These are phyloP conservation scores for Aspergillus asperescens DNA, from an alignment of 495 filamentous ascomycete species.

Conservation along the genomic window DNA sequence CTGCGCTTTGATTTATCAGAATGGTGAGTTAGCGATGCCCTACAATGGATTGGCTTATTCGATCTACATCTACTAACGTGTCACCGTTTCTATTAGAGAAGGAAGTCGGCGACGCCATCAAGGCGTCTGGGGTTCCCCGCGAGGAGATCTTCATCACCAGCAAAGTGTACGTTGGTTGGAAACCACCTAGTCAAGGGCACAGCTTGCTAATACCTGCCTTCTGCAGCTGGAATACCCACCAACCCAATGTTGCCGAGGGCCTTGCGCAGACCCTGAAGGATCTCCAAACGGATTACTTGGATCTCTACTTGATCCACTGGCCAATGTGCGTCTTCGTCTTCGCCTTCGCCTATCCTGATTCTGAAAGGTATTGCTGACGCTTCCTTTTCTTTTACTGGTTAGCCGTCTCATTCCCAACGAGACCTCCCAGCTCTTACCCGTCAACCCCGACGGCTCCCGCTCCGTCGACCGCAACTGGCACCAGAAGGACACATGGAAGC, in stretches of 20 bases:
- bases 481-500: slow-evolving; percentile 3
- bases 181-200: too few relatives aligned
- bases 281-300: neutral
- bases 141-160: slow-evolving; percentile 52
- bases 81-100: slow-evolving; percentile 43
- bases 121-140: slow-evolving; percentile 48
- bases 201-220: too few relatives aligned
- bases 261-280: neutral
- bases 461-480: slow-evolving; percentile 5
- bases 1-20: slow-evolving; percentile 31
- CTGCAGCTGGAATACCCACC: slow-evolving; percentile 8
- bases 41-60: too few relatives aligned
- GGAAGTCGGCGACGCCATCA: slow-evolving; percentile 64
- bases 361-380: neutral
- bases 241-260: neutral
- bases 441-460: slow-evolving; percentile 2
- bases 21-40: neutral
- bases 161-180: too few relatives aligned
- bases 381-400: too few relatives aligned
- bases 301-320: slow-evolving; percentile 8
- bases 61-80: too few relatives aligned
- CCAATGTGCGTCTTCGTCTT: neutral
- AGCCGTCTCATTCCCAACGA: too few relatives aligned
- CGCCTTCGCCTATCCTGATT: neutral
- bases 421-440: neutral